Base-by-base conservation (phyloP, 2,329 filamentous ascomycete genomes). In the Penicillium sp. region DNA sequence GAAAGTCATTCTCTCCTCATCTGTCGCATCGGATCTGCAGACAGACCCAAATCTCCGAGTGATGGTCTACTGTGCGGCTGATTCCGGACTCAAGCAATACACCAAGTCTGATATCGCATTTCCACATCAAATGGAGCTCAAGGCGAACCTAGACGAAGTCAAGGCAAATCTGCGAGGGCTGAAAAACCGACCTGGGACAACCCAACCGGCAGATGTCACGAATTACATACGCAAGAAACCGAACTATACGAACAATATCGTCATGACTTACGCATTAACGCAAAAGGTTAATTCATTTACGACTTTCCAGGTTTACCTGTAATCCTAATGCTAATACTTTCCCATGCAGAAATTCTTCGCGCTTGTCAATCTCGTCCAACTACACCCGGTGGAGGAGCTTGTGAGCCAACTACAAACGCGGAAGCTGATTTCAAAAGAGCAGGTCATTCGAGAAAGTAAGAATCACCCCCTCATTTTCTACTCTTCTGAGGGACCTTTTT, bases 171-270 rank as follows among this genome's bases (percentile, higher is more conserved):
- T 96, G 60, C 89, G 94, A 61, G 94, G 94, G 4, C 75, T 99
- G 55, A 99, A 99, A 75, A 97, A 96, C 71, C 96, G 94, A 71
- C 90, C 93, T 6, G 94, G 94, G 18, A 95, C 94, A 37, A 99
- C 94, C 33, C 86, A 91, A 64, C 94, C 94, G 7, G 91, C 90
- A 40, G 94, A 99, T 73, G 88, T 99, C 55, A 99, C 94, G 7
- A 78, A 83, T 58, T 81, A 84, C 53, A 78, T 97, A 39, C 83
- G 90, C 24, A 86, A 84, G 57, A 83, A 85, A 9, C 67, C 79
- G 15, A 80, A 80, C 36, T 95, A 93, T 66, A 76, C 77, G 47
- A 97, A 97, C 68, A 85, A 79, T 43, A 77, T 99, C 54, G 84
- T 89, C 51, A 87, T 99, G 71, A 96, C 91, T 33, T 99, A 97